Base-by-base conservation (phyloP, 2,329 filamentous ascomycete species). In the Apiospora hydei region DNA sequence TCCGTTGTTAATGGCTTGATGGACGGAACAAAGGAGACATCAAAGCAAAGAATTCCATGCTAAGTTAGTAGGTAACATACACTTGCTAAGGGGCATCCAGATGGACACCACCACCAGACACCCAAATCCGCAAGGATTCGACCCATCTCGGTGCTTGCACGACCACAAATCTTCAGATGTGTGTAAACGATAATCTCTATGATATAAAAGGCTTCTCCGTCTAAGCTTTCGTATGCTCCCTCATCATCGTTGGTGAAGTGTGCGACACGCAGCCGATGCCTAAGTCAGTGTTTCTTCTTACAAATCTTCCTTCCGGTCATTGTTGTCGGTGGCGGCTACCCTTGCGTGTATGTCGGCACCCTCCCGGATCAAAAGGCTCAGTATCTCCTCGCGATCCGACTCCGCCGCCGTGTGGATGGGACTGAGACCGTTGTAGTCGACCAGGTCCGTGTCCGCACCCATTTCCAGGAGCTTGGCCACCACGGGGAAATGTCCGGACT, bases 101-200 rank as follows among this genome's bases (percentile, higher is more conserved):
- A 75, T 74, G 16, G n/a, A n/a, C 73, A 76, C 43, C 69, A n/a
- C 71, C 0, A 61, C 72, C 18, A 70, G 71, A 26, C 76, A 75
- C 71, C 69, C 73, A 10, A 70, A 73, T 5, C 76, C 74, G 13
- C 74, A 73, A 14, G 66, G 18, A 1, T 78, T 76, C 64, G 71
- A 73, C 11, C 76, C 76, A 2, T 46, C 51, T 4, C 75, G 76
- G 4, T 77, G 72, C 71, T 70, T 73, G 18, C 51, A 69, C 7
- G 67, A 73, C 41, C 26, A 30, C 26, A 3, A 30, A 30, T n/a
- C n/a, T 30, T 30, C 26, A 30, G 26, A 30, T 30, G 26, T 30
- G 26, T 30, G 26, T 30, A 30, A 30, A 30, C 26, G 3, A 30
- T 30, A 30, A 3, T 30, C 26, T 30, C 26, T 30, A 30, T 30